phyloP scores from a whole-genome alignment of 1,139 yeast species.

The Saccharomyces hybrid region DNA sequence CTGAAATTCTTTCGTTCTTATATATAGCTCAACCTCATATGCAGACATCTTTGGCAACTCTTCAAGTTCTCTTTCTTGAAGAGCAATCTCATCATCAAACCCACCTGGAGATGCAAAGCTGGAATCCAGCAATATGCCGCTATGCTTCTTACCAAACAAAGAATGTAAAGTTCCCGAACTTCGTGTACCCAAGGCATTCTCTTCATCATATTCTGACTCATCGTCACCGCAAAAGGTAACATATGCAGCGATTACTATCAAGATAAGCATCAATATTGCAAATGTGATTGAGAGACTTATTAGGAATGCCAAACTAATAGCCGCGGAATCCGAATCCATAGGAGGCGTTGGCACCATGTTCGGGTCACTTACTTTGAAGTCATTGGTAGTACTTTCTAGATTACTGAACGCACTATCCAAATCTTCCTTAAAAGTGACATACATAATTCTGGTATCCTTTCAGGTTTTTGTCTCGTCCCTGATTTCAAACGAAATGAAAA shows the following conservation, averaged over 20 bases:
- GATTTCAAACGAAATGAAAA: not conserved
- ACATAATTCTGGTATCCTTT: not conserved
- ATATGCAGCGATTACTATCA: conserved; percentile 34
- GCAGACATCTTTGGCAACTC: conserved; percentile 32
- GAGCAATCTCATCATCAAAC: conserved; percentile 33
- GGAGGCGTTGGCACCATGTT: conserved; percentile 24
- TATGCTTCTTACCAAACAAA: conserved; percentile 23
- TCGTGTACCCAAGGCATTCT: conserved; percentile 16
- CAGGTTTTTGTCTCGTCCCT: not conserved
- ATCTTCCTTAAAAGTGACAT: not conserved
- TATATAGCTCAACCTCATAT: conserved; percentile 33
- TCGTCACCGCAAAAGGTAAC: conserved; percentile 34
- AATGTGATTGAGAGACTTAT: conserved; percentile 36
- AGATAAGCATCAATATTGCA: conserved; percentile 34
- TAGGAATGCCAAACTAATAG: conserved; percentile 36
- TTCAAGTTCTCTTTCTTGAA: conserved; percentile 30
- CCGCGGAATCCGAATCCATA: conserved; percentile 25
- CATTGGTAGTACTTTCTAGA: not conserved
- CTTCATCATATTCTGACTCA: conserved; percentile 29
- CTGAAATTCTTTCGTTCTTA: conserved; percentile 35
- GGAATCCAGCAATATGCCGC: conserved; percentile 30
- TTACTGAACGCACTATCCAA: not conserved
- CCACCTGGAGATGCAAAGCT: conserved; percentile 35
- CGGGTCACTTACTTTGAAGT: not conserved
- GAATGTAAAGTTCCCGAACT: conserved; percentile 7